Percentiles rank a stretch among this genome's conserved stretches.
Evolutionary conservation across 2,329 filamentous ascomycete genomes (phyloP).

Genomic region (Ascochyta lentis): DNA sequence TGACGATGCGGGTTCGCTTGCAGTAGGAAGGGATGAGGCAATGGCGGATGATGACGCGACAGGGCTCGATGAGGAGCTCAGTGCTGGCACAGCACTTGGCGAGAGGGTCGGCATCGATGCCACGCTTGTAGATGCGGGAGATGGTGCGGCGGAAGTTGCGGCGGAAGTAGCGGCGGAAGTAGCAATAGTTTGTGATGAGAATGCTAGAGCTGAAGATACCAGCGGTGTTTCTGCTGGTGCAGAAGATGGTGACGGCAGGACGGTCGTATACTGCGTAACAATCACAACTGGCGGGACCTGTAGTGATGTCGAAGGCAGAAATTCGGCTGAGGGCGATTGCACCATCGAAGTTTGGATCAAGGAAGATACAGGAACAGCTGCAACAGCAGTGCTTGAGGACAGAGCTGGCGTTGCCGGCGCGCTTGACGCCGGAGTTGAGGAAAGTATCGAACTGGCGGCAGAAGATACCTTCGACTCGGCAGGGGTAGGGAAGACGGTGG

Average conservation of each 20-base stretch:
- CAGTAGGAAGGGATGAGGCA: neutral
- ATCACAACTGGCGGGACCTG: constrained; percentile 38
- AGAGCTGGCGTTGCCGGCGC: neutral
- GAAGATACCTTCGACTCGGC: constrained; percentile 7
- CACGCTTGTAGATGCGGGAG: neutral
- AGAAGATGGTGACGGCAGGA: constrained; percentile 10
- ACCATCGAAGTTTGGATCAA: constrained; percentile 1
- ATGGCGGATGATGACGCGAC: neutral
- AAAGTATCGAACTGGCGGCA: constrained; percentile 4
- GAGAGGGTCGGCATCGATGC: neutral
- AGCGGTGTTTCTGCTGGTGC: constrained; percentile 4
- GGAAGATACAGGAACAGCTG: constrained; percentile 2
- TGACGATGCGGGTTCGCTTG: constrained; percentile 1
- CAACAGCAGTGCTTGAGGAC: constrained; percentile 7
- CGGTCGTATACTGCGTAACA: constrained; percentile 41
- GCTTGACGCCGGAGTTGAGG: neutral
- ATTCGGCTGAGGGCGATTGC: constrained; percentile 3
- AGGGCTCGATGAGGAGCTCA: neutral
- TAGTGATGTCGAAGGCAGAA: constrained; percentile 22
- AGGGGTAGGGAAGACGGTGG: constrained; percentile 32
- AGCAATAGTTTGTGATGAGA: neutral
- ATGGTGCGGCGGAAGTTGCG: neutral
- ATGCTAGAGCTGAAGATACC: neutral
- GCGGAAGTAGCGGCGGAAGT: neutral
- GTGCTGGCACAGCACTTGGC: neutral